Percentiles rank a stretch among this genome's conserved stretches.
These are phyloP conservation scores for Xylaria polymorpha DNA, from an alignment of 2,329 filamentous ascomycete species.

Conservation along the genomic window DNA sequence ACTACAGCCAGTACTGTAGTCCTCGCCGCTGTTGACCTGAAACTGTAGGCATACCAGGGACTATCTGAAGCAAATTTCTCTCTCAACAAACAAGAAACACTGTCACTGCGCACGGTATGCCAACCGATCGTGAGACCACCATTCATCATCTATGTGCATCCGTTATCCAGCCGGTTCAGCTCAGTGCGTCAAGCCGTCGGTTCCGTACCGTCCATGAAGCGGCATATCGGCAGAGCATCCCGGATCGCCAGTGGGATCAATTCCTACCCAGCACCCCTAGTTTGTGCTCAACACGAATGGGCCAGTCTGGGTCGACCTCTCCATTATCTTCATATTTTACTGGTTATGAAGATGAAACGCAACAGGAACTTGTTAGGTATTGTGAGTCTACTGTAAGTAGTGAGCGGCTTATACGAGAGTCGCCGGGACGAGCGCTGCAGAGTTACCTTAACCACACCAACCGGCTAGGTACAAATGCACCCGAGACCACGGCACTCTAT, in stretches of 20 bases:
- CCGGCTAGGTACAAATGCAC: slow-evolving; percentile 15
- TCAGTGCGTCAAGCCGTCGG: slow-evolving; percentile 17
- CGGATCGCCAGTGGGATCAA: slow-evolving; percentile 35
- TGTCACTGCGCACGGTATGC: slow-evolving; percentile 17
- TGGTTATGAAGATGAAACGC: neutral
- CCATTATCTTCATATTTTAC: neutral
- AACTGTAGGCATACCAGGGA: slow-evolving; percentile 25
- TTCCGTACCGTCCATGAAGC: slow-evolving; percentile 22
- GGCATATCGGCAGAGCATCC: slow-evolving; percentile 42
- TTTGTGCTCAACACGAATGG: slow-evolving; percentile 21
- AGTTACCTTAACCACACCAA: slow-evolving; percentile 12
- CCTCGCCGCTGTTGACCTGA: slow-evolving; percentile 32
- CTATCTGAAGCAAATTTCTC: slow-evolving; percentile 4
- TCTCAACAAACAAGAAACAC: slow-evolving; percentile 7
- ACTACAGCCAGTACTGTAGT: slow-evolving; percentile 28
- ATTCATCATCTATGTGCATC: slow-evolving; percentile 14
- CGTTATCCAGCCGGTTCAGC: slow-evolving; percentile 15
- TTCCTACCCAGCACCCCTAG: neutral
- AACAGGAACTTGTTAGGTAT: too few relatives aligned
- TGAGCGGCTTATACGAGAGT: neutral
- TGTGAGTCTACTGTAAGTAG: neutral
- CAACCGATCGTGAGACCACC: slow-evolving; percentile 13
- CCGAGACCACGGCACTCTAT: slow-evolving; percentile 23
- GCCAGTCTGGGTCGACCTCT: slow-evolving; percentile 5
- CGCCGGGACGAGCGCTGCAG: slow-evolving; percentile 4